Evolutionary conservation across 1,284 basidiomycete species (phyloP), one percentile per base, ranked within the genome.

Genomic region (Cystobasidiaceae sp.): DNA sequence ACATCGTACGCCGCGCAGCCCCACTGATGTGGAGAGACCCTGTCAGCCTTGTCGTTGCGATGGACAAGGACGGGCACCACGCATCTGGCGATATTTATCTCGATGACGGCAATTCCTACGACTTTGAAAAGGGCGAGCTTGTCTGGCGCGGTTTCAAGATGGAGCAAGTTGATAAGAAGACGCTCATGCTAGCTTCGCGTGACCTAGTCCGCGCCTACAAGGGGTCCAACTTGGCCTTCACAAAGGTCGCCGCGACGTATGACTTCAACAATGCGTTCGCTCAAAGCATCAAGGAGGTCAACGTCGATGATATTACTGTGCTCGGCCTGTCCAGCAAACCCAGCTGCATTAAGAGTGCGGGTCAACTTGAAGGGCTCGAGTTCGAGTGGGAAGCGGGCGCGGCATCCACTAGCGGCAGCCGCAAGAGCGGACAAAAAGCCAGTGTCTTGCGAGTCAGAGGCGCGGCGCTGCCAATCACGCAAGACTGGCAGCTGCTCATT

Each of bases 21-120:
- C 82, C 87, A 0, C 81, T 96, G 43, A 94, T 94, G 86, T 89
- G 86, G 79, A 78, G 82, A 60, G 96, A 99, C 76, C 96, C 96
- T 0, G 90, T 96, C 81, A 97, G 93, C 0, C 83, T 99, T 39
- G 85, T 88, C 65, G 81, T 97, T 25, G 90, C 92, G 0, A 80
- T 96, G 21, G 83, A 84, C 78, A 84, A 85, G 62, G 75, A 81
- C 2, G 84, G 85, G 25, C 74, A 71, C 17, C 13, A 19, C 7
- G 93, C 93, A 0, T 74, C 75, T 2, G 94, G 94, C 34, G 88
- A 93, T 75, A 81, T 99, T 39, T 99, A 98, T 78, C 82, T 96
- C 60, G 96, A 98, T 76, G 96, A 98, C 73, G 94, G 96, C 6
- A 88, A 89, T 69, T 86, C 88, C 0, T 97, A 86, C 77, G 81